These are phyloP conservation scores for Podaxis sp. DNA, from an alignment of 768 basidiomycete species.

Conservation along the genomic window DNA sequence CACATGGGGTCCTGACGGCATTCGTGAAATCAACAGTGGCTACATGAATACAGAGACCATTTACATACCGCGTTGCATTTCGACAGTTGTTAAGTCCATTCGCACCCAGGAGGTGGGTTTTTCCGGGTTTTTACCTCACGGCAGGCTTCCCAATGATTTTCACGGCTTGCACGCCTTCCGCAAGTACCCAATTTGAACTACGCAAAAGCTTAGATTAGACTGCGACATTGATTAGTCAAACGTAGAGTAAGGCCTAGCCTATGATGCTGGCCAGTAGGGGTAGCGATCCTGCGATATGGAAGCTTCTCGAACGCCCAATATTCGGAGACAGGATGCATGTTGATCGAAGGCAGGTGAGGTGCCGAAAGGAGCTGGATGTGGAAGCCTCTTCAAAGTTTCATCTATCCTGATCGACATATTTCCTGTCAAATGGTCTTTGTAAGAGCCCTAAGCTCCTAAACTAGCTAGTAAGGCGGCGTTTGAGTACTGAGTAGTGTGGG, in stretches of 20 bases:
- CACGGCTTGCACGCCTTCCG: not conserved
- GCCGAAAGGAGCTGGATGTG: not conserved
- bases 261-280: not conserved
- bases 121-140: no score
- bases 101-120: no score
- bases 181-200: not conserved
- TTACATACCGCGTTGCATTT: not conserved
- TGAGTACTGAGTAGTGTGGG: not conserved
- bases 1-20: not conserved
- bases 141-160: no score
- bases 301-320: not conserved
- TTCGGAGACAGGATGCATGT: not conserved
- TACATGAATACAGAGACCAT: not conserved
- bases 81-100: not conserved
- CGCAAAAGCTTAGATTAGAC: not conserved
- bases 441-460: not conserved
- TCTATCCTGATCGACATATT: not conserved
- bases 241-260: no score
- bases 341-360: not conserved
- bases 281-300: not conserved
- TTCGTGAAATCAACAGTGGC: not conserved
- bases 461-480: not conserved
- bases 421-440: not conserved
- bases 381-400: not conserved
- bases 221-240: no score